Base-by-base conservation (phyloP, 306 rosid species). In the Pyrus betulifolia region DNA sequence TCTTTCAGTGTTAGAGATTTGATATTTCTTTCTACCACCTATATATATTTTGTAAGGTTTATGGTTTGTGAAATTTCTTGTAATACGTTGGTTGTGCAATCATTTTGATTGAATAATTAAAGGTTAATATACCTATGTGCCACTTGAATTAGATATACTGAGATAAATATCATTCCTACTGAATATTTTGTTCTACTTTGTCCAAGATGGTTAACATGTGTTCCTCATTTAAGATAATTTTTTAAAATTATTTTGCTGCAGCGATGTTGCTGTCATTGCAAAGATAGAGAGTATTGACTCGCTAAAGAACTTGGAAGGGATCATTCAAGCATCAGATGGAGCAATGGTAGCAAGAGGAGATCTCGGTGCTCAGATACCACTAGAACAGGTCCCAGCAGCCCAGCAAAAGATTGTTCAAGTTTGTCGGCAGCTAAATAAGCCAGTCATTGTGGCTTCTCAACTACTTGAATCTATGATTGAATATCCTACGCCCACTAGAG, bases 261-360 rank as follows among this genome's bases (percentile, higher is more conserved):
- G 99, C 68, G 97, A 91, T 78, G 88, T 93, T 73, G 75, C 97
- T 66, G 87, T 92, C 66, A 85, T 96, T 81, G 97, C 99, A 69
- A 96, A 96, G 89, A 96, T 96, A 81, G 99, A 96, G 86, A 96
- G 99, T 67, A 80, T 92, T 65, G 99, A 96, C 85, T 95, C 99
- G 17, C 85, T 95, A 82, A 95, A 87, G 88, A 95, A 95, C 87
- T 84, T 96, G 89, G 97, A 96, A 81, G 99, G 91, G 83, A 96
- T 96, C 76, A 88, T 96, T 77, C 88, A 3, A 78, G 93, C 97
- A 27, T 89, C 99, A 25, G 99, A 96, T 59, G 99, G 98, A 76
- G 99, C 99, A 28, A 96, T 96, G 99, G 99, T 96, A 83, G 99
- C 99, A 74, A 88, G 99, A 80, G 99, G 98, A 77, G 99, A 96